Evolutionary conservation across 2,329 filamentous ascomycete species (phyloP).

Genomic region (Rutstroemia sp.): DNA sequence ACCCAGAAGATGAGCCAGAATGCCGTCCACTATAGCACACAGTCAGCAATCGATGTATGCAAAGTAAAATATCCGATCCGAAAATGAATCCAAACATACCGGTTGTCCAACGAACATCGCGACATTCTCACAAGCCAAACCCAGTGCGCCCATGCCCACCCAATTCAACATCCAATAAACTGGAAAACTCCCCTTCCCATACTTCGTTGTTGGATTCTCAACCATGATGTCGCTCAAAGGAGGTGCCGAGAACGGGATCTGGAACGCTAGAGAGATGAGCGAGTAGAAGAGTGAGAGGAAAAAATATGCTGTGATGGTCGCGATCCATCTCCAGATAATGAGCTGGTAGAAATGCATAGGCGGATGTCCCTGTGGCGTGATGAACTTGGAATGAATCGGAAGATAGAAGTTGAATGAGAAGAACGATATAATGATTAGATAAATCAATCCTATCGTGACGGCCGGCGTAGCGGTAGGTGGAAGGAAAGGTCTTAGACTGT

Average conservation of each 20-base stretch:
- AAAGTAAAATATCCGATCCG: no score
- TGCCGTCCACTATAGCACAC: not conserved
- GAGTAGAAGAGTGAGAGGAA: constrained; percentile 57
- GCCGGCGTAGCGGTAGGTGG: constrained; percentile 48
- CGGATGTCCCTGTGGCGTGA: constrained; percentile 46
- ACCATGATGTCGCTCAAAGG: constrained; percentile 37
- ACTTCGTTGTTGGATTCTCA: constrained; percentile 43
- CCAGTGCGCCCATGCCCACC: constrained; percentile 54
- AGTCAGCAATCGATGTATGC: no score
- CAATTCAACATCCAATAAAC: constrained; percentile 60
- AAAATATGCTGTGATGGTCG: constrained; percentile 50
- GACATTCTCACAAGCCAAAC: constrained; percentile 57
- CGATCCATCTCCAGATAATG: constrained; percentile 48
- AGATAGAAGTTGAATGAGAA: constrained; percentile 62
- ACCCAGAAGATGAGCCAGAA: constrained; percentile 4
- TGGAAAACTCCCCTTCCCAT: constrained; percentile 49
- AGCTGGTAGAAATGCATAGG: constrained; percentile 51
- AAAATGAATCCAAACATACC: not conserved
- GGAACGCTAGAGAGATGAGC: constrained; percentile 54
- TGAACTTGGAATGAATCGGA: constrained; percentile 53
- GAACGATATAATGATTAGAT: constrained; percentile 54
- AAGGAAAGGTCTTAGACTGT: constrained; percentile 52
- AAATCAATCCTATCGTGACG: constrained; percentile 56
- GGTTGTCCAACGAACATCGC: constrained; percentile 56
- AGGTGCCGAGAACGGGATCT: constrained; percentile 50